phyloP scores from a whole-genome alignment of 2,329 filamentous ascomycete species.

The Cryphonectria parasitica region DNA sequence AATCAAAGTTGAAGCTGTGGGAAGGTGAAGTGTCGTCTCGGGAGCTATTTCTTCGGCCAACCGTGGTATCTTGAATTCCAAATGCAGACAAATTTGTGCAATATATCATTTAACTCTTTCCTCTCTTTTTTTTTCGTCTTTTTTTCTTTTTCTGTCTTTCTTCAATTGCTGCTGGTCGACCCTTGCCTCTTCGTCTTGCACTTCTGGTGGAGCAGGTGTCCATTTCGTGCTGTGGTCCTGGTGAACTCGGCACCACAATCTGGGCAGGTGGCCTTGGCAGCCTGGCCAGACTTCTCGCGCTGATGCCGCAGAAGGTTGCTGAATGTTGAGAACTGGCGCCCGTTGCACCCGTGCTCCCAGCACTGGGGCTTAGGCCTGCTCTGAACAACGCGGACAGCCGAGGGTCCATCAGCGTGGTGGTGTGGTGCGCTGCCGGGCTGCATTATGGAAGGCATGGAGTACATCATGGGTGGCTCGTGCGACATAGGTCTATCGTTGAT shows the following conservation, averaged over 20 bases:
- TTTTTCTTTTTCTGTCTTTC: background rate
- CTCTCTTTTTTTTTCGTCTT: background rate
- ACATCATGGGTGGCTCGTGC: constrained; percentile 35
- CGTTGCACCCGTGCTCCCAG: constrained; percentile 97
- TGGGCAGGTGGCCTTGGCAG: constrained; percentile 85
- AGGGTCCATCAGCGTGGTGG: constrained; percentile 42
- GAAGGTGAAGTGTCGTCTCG: constrained; percentile 20
- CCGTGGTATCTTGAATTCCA: constrained; percentile 28
- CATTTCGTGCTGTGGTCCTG: constrained; percentile 83
- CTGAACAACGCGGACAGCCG: constrained; percentile 70
- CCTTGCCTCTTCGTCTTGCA: constrained; percentile 69
- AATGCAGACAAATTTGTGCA: constrained; percentile 21
- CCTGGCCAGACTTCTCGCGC: constrained; percentile 90
- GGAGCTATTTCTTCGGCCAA: constrained; percentile 8
- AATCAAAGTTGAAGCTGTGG: constrained; percentile 20
- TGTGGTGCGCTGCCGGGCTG: constrained; percentile 29
- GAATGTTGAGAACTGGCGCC: constrained; percentile 93
- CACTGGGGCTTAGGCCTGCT: constrained; percentile 91
- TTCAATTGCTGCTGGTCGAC: constrained; percentile 44
- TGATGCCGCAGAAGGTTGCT: constrained; percentile 93
- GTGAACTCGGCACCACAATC: constrained; percentile 95
- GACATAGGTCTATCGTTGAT: constrained; percentile 31
- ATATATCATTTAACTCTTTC: constrained; percentile 10
- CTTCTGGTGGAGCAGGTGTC: constrained; percentile 84
- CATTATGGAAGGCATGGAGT: constrained; percentile 37